Conservation (phyloP, 257 asterid genomes). For the Oldenlandia corymbosa region DNA sequence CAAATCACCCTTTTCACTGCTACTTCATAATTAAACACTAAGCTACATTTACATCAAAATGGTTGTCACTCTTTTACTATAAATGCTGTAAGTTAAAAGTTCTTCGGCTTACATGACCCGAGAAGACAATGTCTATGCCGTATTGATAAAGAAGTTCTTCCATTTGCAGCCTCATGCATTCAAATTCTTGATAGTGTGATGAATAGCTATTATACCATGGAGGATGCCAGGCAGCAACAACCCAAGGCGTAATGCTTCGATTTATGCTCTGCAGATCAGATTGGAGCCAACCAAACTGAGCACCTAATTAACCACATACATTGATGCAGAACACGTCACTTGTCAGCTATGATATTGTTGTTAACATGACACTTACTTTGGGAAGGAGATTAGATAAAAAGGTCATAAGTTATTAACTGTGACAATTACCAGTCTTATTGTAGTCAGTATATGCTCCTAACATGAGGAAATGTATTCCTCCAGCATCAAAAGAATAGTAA, state of each 20-base stretch:
- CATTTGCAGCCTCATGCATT: constrained; percentile 88
- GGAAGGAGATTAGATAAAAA: background rate
- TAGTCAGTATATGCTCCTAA: constrained; percentile 80
- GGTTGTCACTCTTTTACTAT: too few relatives aligned
- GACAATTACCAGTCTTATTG: constrained; percentile 53
- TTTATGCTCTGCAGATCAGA: constrained; percentile 50
- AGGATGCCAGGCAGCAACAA: constrained; percentile 79
- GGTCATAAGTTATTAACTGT: constrained; percentile 11
- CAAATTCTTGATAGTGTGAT: constrained; percentile 84
- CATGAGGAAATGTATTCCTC: constrained; percentile 76
- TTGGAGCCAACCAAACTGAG: constrained; percentile 72
- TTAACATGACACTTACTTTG: too few relatives aligned
- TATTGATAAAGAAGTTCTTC: constrained; percentile 55
- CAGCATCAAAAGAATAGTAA: constrained; percentile 84
- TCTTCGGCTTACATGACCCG: constrained; percentile 66
- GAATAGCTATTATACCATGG: constrained; percentile 92
- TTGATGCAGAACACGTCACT: background rate
- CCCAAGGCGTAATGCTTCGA: constrained; percentile 64
- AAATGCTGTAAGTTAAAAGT: background rate
- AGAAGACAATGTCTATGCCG: constrained; percentile 64
- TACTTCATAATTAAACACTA: background rate
- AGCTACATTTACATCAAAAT: background rate
- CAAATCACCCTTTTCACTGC: background rate
- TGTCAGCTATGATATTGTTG: background rate
- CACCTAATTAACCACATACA: constrained; percentile 39